These are phyloP conservation scores for Penicillium robsamsonii DNA, from an alignment of 495 filamentous ascomycete genomes.

Conservation along the genomic window DNA sequence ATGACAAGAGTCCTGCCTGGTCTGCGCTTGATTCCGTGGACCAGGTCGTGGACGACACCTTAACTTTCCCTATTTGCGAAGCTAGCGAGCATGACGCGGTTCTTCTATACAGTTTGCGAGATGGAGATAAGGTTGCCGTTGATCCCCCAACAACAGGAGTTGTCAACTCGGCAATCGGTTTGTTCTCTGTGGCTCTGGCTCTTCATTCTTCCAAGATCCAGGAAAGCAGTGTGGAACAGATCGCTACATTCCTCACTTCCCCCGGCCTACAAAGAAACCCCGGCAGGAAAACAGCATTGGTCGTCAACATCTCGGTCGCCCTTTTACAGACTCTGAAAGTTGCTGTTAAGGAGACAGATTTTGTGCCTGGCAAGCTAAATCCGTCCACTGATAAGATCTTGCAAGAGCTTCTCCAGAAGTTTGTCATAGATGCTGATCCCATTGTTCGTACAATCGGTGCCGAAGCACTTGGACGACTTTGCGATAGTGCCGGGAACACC, in stretches of 20 bases:
- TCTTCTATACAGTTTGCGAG: slow-evolving; percentile 62
- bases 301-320: slow-evolving; percentile 83
- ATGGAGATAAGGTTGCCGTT: slow-evolving; percentile 52
- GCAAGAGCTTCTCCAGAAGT: slow-evolving; percentile 75
- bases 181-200: slow-evolving; percentile 88
- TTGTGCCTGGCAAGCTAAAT: slow-evolving; percentile 69
- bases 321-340: slow-evolving; percentile 79
- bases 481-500: slow-evolving; percentile 79
- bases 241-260: slow-evolving; percentile 80
- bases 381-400: slow-evolving; percentile 80
- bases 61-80: slow-evolving; percentile 71
- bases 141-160: slow-evolving; percentile 90
- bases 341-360: slow-evolving; percentile 72
- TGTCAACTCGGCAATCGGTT: slow-evolving; percentile 85
- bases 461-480: slow-evolving; percentile 85
- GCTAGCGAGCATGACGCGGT: slow-evolving; percentile 90
- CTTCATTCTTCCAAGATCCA: slow-evolving; percentile 87
- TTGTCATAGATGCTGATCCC: slow-evolving; percentile 77
- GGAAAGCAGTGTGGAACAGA: slow-evolving; percentile 90
- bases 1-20: slow-evolving; percentile 54
- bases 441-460: slow-evolving; percentile 83
- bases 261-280: slow-evolving; percentile 78
- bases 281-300: slow-evolving; percentile 83
- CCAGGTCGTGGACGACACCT: slow-evolving; percentile 64
- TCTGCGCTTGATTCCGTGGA: slow-evolving; percentile 63